A percentile compares a stretch with the other conserved stretches of the same genome.
phyloP scores from a whole-genome alignment of 164 flowering plant species.

The Nymphaea colorata region DNA sequence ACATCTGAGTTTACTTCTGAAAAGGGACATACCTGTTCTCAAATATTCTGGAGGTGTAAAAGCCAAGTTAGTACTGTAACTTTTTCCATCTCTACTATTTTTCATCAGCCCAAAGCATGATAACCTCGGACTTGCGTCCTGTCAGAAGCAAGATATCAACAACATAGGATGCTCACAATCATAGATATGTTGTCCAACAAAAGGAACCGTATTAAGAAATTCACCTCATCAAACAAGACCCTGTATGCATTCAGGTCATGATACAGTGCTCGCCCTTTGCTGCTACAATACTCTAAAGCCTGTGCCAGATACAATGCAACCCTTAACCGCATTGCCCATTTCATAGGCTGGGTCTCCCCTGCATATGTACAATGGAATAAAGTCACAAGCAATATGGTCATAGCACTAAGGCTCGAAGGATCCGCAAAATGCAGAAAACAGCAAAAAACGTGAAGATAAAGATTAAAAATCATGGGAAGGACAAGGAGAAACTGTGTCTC shows the following conservation, averaged over 20 bases:
- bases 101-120: slow-evolving; percentile 18
- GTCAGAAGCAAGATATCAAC: slow-evolving; percentile 1
- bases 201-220: neutral
- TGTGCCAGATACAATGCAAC: slow-evolving; percentile 15
- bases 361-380: neutral
- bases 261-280: slow-evolving; percentile 13
- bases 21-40: slow-evolving; percentile 8
- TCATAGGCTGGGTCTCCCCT: slow-evolving; percentile 18
- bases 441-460: too few relatives aligned
- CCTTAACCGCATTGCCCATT: slow-evolving; percentile 17
- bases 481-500: too few relatives aligned
- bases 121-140: slow-evolving; percentile 15
- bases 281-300: slow-evolving; percentile 17
- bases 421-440: too few relatives aligned
- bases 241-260: slow-evolving; percentile 19
- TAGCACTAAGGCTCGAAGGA: too few relatives aligned
- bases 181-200: too few relatives aligned
- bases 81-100: slow-evolving; percentile 16
- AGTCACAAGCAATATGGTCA: neutral
- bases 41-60: slow-evolving; percentile 14
- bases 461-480: too few relatives aligned
- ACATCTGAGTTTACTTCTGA: neutral
- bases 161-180: neutral
- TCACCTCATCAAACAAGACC: slow-evolving; percentile 16
- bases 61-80: slow-evolving; percentile 15